These are phyloP conservation scores for Aureobasidium sp. DNA, from an alignment of 2,329 filamentous ascomycete species.

Conservation along the genomic window DNA sequence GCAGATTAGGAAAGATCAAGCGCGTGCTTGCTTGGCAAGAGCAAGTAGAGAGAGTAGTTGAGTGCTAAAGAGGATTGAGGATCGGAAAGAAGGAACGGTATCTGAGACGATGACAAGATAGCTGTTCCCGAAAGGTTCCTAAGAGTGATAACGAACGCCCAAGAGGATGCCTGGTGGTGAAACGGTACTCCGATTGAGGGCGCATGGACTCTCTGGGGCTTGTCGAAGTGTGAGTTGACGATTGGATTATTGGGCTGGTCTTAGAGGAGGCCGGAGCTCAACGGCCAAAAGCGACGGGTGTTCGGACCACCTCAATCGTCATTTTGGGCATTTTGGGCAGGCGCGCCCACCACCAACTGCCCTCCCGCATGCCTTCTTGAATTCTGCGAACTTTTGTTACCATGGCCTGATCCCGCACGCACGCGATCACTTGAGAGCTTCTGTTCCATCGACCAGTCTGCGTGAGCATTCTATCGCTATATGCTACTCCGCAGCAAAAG, in stretches of 20 bases:
- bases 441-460: neutral
- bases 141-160: neutral
- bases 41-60: neutral
- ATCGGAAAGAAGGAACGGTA: neutral
- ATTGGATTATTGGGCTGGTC: neutral
- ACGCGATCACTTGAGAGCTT: slow-evolving; percentile 1
- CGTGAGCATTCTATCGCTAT: neutral
- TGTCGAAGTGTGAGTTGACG: neutral
- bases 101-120: slow-evolving; percentile 3
- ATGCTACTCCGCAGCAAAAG: slow-evolving; percentile 9
- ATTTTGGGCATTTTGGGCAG: slow-evolving; percentile 6
- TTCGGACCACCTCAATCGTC: slow-evolving; percentile 7
- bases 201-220: neutral
- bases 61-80: neutral
- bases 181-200: slow-evolving; percentile 2
- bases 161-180: neutral
- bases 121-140: neutral
- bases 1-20: slow-evolving; percentile 4
- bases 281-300: neutral
- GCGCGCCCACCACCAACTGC: slow-evolving; percentile 7
- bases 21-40: slow-evolving; percentile 10
- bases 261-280: slow-evolving; percentile 2
- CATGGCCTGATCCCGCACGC: slow-evolving; percentile 7
- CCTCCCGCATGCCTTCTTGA: slow-evolving; percentile 3
- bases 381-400: slow-evolving; percentile 9